A percentile compares a stretch with the other conserved stretches of the same genome.
Conservation (phyloP, 331 rosid genomes). For the Quercus tomentella region DNA sequence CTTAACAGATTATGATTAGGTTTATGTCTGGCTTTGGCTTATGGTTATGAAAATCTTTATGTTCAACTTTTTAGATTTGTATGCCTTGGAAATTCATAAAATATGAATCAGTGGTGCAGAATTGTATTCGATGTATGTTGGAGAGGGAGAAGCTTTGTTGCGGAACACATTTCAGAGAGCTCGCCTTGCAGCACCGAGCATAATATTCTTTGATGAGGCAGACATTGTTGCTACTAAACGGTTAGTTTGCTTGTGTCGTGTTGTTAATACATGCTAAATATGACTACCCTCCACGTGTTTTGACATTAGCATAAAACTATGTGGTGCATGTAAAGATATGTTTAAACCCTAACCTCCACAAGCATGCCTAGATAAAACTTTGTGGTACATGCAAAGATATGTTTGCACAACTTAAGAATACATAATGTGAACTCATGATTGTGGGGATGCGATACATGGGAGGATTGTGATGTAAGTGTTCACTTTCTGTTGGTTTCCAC, state of each 20-base stretch:
- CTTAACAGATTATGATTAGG: background rate
- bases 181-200: slow-evolving; percentile 86
- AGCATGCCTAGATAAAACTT: background rate
- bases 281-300: background rate
- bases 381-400: background rate
- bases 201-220: slow-evolving; percentile 87
- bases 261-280: background rate
- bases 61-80: background rate
- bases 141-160: slow-evolving; percentile 88
- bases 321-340: background rate
- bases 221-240: slow-evolving; percentile 81
- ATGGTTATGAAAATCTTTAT: background rate
- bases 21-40: background rate
- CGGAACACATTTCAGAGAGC: slow-evolving; percentile 85
- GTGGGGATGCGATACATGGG: background rate
- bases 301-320: background rate
- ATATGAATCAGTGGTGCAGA: slow-evolving; percentile 83
- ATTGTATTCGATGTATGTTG: slow-evolving; percentile 87
- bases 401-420: background rate
- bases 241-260: slow-evolving; percentile 34
- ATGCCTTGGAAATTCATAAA: slow-evolving; percentile 24
- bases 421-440: background rate
- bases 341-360: background rate
- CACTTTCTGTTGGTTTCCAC: background rate
- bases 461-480: background rate